Evolutionary conservation across 805 yeast species (phyloP), one percentile per base, ranked within the genome.

Genomic region (Spathaspora boniae): DNA sequence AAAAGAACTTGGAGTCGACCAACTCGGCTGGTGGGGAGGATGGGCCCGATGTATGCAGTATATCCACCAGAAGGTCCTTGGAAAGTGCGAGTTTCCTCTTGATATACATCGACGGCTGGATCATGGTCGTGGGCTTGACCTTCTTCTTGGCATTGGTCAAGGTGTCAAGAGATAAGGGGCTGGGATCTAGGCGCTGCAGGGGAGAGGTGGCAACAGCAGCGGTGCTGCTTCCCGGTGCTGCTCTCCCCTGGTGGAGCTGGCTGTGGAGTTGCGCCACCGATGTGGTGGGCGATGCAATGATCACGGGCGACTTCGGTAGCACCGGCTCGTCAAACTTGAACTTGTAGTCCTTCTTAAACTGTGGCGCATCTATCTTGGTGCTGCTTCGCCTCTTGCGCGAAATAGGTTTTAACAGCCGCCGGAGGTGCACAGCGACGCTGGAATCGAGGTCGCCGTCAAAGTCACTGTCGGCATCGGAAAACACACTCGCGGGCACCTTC

Each of bases 11-110:
- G n/a, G 51, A 24, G 22, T 44, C 42, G 25, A 37, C 31, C 15
- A 16, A 24, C 11, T 31, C 34, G 14, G 16, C 25, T 41, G 31
- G 28, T 29, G 9, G 29, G 22, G 27, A 16, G 32, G 19, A 17
- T 19, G 28, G n/a, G 26, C 16, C 14, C 26, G 11, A 9, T 14
- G 5, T 26, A 11, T 11, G 5, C 5, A 14, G 18, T 22, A 21
- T 27, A 47, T 67, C 72, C 12, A 62, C 35, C 41, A 65, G 68
- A 6, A 67, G 43, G 25, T 66, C 72, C 42, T 66, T 67, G 15
- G 67, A 58, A 35, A 53, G 54, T 1, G 62, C 40, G 9, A 56
- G 36, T 34, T 52, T 58, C 40, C 57, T 58, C 37, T 62, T 65
- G 33, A 62, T 40, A 34, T 44, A 50, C 39, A 50, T 40, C 20